These are phyloP conservation scores for Botrytis paeoniae DNA, from an alignment of 2,329 filamentous ascomycete species.

Conservation along the genomic window DNA sequence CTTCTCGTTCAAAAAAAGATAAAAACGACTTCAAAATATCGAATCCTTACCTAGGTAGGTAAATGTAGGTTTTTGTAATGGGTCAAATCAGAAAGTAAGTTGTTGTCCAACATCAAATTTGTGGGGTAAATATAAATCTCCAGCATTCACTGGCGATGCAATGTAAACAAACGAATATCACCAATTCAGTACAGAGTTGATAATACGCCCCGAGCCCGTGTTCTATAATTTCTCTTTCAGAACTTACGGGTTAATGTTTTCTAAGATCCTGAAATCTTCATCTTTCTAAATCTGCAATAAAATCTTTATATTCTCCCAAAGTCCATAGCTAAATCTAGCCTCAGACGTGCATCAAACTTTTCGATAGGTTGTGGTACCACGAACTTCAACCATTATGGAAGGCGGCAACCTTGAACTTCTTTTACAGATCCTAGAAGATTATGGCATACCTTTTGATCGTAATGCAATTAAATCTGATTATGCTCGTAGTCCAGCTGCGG, in stretches of 20 bases:
- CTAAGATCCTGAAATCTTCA: background rate
- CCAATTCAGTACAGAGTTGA: background rate
- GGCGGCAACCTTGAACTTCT: conserved; percentile 30
- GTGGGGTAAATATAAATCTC: conserved; percentile 5
- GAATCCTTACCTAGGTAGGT: background rate
- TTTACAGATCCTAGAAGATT: conserved; percentile 31
- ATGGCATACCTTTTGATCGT: conserved; percentile 35
- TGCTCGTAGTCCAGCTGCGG: conserved; percentile 27
- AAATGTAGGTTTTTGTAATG: background rate
- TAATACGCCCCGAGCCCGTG: background rate
- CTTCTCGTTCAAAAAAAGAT: background rate
- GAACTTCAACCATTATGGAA: conserved; percentile 27
- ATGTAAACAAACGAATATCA: background rate
- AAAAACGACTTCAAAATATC: too few species aligned
- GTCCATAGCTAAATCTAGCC: background rate
- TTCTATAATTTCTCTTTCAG: background rate
- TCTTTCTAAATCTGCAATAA: background rate
- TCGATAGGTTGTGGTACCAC: background rate
- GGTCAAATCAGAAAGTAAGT: background rate
- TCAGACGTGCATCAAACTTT: background rate
- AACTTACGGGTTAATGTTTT: too few species aligned
- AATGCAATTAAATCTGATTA: conserved; percentile 33
- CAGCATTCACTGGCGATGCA: background rate
- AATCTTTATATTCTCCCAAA: background rate
- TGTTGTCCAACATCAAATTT: background rate